phyloP scores from a whole-genome alignment of 805 yeast genomes.

The Pichia rugopelliculosa region DNA sequence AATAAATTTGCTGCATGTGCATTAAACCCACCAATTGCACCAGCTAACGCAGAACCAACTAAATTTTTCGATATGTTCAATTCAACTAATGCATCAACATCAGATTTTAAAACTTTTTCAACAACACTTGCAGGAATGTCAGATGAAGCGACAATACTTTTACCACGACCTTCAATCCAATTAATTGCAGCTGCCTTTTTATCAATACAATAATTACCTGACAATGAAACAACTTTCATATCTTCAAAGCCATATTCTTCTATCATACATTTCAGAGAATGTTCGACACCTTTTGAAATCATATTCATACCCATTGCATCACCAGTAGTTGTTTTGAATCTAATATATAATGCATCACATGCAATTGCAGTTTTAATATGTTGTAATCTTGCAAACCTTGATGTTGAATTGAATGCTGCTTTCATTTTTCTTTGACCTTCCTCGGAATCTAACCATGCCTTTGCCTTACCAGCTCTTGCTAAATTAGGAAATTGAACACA shows the following conservation, averaged over 20 bases:
- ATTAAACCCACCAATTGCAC: constrained; percentile 94
- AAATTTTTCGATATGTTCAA: constrained; percentile 83
- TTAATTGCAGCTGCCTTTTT: constrained; percentile 97
- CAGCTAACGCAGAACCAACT: constrained; percentile 98
- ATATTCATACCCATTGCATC: constrained; percentile 99
- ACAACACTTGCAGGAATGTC: constrained; percentile 79
- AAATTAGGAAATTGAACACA: constrained; percentile 85
- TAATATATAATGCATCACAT: constrained; percentile 77
- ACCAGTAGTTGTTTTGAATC: constrained; percentile 98
- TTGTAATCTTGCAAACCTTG: constrained; percentile 93
- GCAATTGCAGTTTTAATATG: constrained; percentile 90
- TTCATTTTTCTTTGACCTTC: constrained; percentile 82
- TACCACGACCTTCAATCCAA: constrained; percentile 99
- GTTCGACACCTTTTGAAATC: constrained; percentile 98
- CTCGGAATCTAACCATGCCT: constrained; percentile 90
- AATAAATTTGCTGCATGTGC: constrained; percentile 97
- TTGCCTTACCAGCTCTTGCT: constrained; percentile 87
- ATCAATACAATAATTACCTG: constrained; percentile 97
- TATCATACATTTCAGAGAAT: constrained; percentile 73
- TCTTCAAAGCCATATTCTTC: constrained; percentile 89
- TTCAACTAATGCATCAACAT: constrained; percentile 86
- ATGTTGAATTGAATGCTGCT: constrained; percentile 90
- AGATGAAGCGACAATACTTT: constrained; percentile 95
- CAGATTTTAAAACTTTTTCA: constrained; percentile 75
- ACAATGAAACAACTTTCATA: constrained; percentile 86